phyloP scores from a whole-genome alignment of 371 early-diverging fungal genomes.

The Mucor racemosus region DNA sequence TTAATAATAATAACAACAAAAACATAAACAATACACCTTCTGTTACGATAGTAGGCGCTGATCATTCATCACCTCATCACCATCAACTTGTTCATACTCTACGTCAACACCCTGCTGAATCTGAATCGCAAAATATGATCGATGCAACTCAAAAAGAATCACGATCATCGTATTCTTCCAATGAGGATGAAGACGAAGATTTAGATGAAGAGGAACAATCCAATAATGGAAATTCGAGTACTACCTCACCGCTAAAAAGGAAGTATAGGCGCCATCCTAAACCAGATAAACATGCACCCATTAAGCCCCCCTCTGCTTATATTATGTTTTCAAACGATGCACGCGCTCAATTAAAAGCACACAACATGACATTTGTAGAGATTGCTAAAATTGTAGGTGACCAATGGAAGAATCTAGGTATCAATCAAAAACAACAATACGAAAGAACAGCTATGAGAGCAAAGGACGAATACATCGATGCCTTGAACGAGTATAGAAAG shows the following conservation, averaged over 20 bases:
- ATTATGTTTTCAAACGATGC: constrained; percentile 58
- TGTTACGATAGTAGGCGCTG: neutral
- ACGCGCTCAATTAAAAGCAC: constrained; percentile 42
- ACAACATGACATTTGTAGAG: constrained; percentile 52
- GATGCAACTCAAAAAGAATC: constrained; percentile 1
- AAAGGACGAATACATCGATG: constrained; percentile 46
- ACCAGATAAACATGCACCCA: constrained; percentile 56
- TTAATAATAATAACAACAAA: neutral
- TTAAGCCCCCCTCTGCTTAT: constrained; percentile 62
- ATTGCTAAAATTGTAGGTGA: constrained; percentile 58
- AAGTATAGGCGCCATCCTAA: constrained; percentile 61
- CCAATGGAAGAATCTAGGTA: constrained; percentile 47
- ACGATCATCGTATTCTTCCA: constrained; percentile 5
- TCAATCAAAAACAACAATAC: constrained; percentile 36
- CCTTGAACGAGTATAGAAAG: constrained; percentile 38
- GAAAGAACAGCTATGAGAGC: constrained; percentile 46
- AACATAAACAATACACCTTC: neutral
- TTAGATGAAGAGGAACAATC: neutral
- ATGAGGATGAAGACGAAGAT: constrained; percentile 11
- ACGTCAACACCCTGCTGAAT: neutral
- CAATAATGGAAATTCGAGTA: neutral
- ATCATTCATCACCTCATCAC: neutral
- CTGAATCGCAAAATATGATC: neutral
- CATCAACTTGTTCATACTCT: neutral
- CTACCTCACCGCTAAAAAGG: constrained; percentile 17